Evolutionary conservation across 2,329 filamentous ascomycete species (phyloP).

Genomic region (Hypoxylon sp.): DNA sequence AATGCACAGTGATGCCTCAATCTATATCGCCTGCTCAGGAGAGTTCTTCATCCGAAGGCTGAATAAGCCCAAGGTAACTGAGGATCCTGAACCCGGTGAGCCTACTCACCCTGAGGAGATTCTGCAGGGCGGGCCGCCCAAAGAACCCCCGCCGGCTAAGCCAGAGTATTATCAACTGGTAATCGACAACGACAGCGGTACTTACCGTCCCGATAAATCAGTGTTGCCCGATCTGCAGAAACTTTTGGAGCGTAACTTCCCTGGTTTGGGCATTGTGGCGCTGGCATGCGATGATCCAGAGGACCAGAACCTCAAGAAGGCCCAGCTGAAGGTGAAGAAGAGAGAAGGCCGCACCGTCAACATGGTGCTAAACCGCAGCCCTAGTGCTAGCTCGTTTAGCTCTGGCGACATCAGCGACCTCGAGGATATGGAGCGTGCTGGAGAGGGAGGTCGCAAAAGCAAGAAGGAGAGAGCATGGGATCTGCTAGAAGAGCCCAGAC

Average conservation of each 20-base stretch:
- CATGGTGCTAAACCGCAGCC: slow-evolving; percentile 71
- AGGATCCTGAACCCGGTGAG: slow-evolving; percentile 61
- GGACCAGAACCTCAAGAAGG: slow-evolving; percentile 80
- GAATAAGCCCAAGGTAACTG: slow-evolving; percentile 62
- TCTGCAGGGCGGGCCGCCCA: slow-evolving; percentile 64
- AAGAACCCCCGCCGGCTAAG: slow-evolving; percentile 60
- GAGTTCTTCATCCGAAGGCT: slow-evolving; percentile 91
- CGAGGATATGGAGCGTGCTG: slow-evolving; percentile 60
- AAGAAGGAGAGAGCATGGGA: slow-evolving; percentile 68
- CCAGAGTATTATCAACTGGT: slow-evolving; percentile 82
- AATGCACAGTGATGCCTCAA: slow-evolving; percentile 94
- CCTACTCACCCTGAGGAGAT: slow-evolving; percentile 66
- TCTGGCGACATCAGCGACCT: slow-evolving; percentile 68
- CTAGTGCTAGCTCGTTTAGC: slow-evolving; percentile 65
- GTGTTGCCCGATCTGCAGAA: slow-evolving; percentile 78
- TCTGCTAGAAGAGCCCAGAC: slow-evolving; percentile 65
- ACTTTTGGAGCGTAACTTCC: slow-evolving; percentile 81
- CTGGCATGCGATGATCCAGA: slow-evolving; percentile 85
- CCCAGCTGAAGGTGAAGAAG: slow-evolving; percentile 83
- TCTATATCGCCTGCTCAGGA: slow-evolving; percentile 91
- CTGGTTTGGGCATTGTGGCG: slow-evolving; percentile 79
- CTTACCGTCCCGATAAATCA: slow-evolving; percentile 87
- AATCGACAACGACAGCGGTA: slow-evolving; percentile 96
- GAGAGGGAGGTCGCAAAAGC: slow-evolving; percentile 60
- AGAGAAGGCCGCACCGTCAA: slow-evolving; percentile 66